Percentiles rank a stretch among this genome's conserved stretches.
These are phyloP conservation scores for Gossypium ekmanianum DNA, from an alignment of 345 rosid species.

Conservation along the genomic window DNA sequence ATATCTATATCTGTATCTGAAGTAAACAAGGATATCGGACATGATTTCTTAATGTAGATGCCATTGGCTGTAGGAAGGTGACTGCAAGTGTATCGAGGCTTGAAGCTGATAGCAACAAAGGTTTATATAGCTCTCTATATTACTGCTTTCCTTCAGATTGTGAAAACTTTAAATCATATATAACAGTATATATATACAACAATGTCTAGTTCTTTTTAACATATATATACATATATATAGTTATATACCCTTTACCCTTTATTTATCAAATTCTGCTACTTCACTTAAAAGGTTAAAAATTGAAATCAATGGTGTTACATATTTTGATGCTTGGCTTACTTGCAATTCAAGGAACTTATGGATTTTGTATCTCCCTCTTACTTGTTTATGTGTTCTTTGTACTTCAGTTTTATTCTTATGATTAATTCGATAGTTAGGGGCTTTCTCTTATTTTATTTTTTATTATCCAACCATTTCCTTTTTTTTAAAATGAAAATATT, in stretches of 20 bases:
- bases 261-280: neutral
- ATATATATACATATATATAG: neutral
- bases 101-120: neutral
- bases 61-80: slow-evolving; percentile 6
- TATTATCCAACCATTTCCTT: too few relatives aligned
- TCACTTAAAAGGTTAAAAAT: neutral
- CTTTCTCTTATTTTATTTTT: too few relatives aligned
- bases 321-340: neutral
- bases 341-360: neutral
- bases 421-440: neutral
- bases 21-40: neutral
- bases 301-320: neutral
- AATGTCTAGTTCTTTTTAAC: neutral
- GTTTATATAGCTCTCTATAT: slow-evolving; percentile 1
- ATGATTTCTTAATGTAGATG: neutral
- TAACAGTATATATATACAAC: neutral
- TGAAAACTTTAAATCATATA: neutral
- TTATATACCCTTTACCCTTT: too few relatives aligned
- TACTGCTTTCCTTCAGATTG: neutral
- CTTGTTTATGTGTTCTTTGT: neutral
- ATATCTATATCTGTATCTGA: neutral
- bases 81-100: neutral
- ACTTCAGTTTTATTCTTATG: neutral
- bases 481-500: too few relatives aligned
- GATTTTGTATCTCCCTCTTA: neutral